A percentile compares a stretch with the other conserved stretches of the same genome.
These are phyloP conservation scores for Ophiosphaerella korrae DNA, from an alignment of 2,329 filamentous ascomycete species.

Conservation along the genomic window DNA sequence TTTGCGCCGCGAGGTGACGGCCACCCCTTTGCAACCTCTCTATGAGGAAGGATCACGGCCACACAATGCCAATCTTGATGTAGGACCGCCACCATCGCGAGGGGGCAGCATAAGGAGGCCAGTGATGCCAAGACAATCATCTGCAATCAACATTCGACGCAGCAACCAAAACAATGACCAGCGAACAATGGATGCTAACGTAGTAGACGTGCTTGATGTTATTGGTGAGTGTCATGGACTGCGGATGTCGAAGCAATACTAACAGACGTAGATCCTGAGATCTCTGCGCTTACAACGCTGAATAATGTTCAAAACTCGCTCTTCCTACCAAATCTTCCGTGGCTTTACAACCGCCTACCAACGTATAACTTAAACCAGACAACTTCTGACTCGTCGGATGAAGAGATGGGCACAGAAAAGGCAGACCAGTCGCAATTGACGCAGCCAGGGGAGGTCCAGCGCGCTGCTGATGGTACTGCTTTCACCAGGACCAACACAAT, in stretches of 20 bases:
- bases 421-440: slow-evolving; percentile 18
- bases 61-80: background rate
- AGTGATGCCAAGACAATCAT: slow-evolving; percentile 25
- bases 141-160: slow-evolving; percentile 35
- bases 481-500: slow-evolving; percentile 35
- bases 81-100: slow-evolving; percentile 20
- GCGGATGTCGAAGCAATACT: slow-evolving; percentile 29
- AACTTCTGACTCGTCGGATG: slow-evolving; percentile 39
- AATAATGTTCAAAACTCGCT: slow-evolving; percentile 94
- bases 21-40: slow-evolving; percentile 37
- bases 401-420: slow-evolving; percentile 24
- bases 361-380: slow-evolving; percentile 73
- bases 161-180: slow-evolving; percentile 38
- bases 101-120: slow-evolving; percentile 20
- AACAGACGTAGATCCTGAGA: slow-evolving; percentile 71
- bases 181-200: slow-evolving; percentile 54
- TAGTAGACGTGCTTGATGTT: slow-evolving; percentile 72
- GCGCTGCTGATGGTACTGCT: slow-evolving; percentile 11
- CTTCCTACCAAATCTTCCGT: slow-evolving; percentile 79
- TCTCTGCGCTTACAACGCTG: slow-evolving; percentile 79
- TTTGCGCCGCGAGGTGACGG: slow-evolving; percentile 33
- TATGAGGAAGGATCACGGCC: slow-evolving; percentile 31
- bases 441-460: slow-evolving; percentile 20
- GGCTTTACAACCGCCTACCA: slow-evolving; percentile 74
- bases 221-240: slow-evolving; percentile 59